Conservation (phyloP, 129 eudicot genomes). For the Gnaphalium uliginosum region DNA sequence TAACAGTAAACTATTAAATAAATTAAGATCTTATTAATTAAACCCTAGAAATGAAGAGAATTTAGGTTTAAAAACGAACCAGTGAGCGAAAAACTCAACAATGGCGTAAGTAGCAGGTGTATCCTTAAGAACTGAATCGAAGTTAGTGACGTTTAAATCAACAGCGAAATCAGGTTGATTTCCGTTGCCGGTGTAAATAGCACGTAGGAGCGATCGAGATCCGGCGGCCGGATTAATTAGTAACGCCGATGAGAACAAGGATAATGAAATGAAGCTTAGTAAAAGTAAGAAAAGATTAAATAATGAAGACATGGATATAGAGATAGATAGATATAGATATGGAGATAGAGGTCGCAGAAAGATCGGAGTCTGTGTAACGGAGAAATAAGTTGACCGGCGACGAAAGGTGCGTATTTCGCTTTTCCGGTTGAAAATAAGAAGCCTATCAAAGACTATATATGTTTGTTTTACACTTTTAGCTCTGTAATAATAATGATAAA, state of each 20-base stretch:
- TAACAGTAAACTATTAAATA: background rate
- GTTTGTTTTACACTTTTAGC: background rate
- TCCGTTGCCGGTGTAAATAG: conserved; percentile 25
- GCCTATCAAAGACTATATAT: conserved; percentile 25
- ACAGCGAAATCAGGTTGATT: conserved; percentile 48
- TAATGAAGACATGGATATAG: conserved; percentile 42
- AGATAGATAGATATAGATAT: background rate
- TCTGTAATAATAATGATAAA: no score
- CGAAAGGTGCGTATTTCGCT: conserved; percentile 4
- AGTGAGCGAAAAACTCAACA: conserved; percentile 95
- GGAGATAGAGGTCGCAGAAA: background rate
- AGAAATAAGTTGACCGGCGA: conserved; percentile 34
- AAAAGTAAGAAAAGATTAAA: conserved; percentile 28
- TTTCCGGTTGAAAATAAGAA: conserved; percentile 33
- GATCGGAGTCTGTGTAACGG: conserved; percentile 23
- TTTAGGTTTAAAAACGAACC: conserved; percentile 46
- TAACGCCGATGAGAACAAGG: conserved; percentile 28
- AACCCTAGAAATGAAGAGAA: conserved; percentile 21
- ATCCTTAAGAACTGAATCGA: conserved; percentile 63
- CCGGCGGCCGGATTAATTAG: conserved; percentile 36
- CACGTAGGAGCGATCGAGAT: conserved; percentile 83
- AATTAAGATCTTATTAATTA: conserved; percentile 22
- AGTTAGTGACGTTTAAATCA: conserved; percentile 76
- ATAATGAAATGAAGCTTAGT: conserved; percentile 22
- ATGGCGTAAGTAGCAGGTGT: conserved; percentile 72